These are phyloP conservation scores for Lodderomyces theae DNA, from an alignment of 1,139 yeast species.

Conservation along the genomic window DNA sequence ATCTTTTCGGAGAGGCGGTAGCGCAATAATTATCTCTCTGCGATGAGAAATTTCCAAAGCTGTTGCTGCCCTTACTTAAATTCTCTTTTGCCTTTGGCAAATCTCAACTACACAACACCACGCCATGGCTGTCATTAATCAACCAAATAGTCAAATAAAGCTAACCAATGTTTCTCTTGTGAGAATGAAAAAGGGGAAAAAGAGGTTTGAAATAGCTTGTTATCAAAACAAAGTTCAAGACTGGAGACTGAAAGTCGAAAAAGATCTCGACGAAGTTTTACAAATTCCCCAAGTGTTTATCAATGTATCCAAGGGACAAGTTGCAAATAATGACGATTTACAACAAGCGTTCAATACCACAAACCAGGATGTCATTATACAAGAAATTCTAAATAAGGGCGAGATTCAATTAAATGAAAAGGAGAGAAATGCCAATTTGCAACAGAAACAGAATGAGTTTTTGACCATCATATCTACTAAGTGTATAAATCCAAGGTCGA, in stretches of 20 bases:
- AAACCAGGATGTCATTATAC: conserved; percentile 68
- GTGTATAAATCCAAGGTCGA: conserved; percentile 86
- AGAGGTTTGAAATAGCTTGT: conserved; percentile 92
- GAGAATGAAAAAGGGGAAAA: conserved; percentile 84
- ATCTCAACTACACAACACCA: neutral
- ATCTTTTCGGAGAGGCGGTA: too few relatives aligned
- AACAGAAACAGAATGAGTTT: conserved; percentile 79
- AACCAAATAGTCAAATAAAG: conserved; percentile 84
- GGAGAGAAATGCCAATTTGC: conserved; percentile 76
- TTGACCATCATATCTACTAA: conserved; percentile 81
- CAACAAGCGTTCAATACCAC: conserved; percentile 71
- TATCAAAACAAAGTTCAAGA: conserved; percentile 97
- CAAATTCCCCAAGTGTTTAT: conserved; percentile 94
- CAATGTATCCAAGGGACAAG: conserved; percentile 93
- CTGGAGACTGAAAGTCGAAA: conserved; percentile 85
- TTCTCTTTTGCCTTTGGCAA: too few relatives aligned
- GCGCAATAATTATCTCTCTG: too few relatives aligned
- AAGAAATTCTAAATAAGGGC: conserved; percentile 82
- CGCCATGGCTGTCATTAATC: conserved; percentile 65
- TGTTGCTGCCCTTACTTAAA: too few relatives aligned
- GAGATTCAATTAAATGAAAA: conserved; percentile 93
- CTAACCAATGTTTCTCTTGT: conserved; percentile 93
- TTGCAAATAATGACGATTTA: conserved; percentile 86
- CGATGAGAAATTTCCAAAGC: neutral
- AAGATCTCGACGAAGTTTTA: conserved; percentile 90